Conservation (phyloP, 805 yeast genomes). For the Saccharomycopsis sp. region DNA sequence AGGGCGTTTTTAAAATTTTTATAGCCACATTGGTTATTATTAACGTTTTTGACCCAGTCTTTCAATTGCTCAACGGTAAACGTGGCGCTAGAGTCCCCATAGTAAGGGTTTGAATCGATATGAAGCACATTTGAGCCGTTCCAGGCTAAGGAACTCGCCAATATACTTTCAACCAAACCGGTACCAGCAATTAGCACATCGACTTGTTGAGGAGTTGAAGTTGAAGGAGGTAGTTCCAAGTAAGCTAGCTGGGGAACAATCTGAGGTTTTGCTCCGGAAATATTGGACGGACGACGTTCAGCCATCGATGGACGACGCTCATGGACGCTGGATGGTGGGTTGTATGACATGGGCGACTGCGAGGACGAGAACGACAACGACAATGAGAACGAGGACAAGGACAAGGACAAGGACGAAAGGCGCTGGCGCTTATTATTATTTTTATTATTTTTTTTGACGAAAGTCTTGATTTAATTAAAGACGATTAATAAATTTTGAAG, state of each 20-base stretch:
- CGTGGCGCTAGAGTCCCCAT: constrained; percentile 86
- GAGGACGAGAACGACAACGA: too few species aligned
- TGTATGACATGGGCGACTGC: constrained; percentile 19
- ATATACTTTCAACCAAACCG: constrained; percentile 77
- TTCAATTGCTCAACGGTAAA: constrained; percentile 80
- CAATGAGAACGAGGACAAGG: too few species aligned
- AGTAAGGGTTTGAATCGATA: constrained; percentile 74
- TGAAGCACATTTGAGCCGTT: constrained; percentile 95
- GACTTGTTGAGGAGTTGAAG: constrained; percentile 56
- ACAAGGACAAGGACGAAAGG: too few species aligned
- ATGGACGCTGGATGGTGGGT: constrained; percentile 11
- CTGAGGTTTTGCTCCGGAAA: constrained; percentile 22
- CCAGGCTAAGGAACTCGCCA: constrained; percentile 96
- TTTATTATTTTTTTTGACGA: too few species aligned
- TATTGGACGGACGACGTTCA: constrained; percentile 51
- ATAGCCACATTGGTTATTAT: constrained; percentile 29
- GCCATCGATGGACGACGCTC: constrained; percentile 60
- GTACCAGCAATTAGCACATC: constrained; percentile 93
- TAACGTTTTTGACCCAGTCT: constrained; percentile 73
- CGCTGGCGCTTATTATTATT: too few species aligned
- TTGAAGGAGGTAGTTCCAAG: constrained; percentile 64
- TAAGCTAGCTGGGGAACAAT: constrained; percentile 69
- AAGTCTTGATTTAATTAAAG: too few species aligned
- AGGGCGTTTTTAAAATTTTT: constrained; percentile 61
- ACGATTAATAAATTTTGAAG: too few species aligned